These are phyloP conservation scores for Circinella umbellata DNA, from an alignment of 371 early-diverging fungal species.

Conservation along the genomic window DNA sequence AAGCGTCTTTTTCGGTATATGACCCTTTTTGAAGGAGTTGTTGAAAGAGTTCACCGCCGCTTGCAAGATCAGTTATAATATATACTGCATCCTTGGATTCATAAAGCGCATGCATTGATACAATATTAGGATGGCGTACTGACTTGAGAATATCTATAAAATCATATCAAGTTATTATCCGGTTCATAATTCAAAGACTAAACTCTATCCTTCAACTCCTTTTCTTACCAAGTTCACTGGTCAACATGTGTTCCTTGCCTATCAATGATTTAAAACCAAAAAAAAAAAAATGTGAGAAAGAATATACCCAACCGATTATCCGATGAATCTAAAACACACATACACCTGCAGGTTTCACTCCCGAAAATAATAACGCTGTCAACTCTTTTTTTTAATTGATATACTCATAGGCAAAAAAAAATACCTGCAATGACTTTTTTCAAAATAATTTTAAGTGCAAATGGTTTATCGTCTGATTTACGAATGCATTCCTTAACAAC, in stretches of 20 bases:
- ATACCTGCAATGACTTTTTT: slow-evolving; percentile 65
- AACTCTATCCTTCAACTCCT: not conserved
- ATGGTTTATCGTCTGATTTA: slow-evolving; percentile 59
- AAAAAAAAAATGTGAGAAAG: not conserved
- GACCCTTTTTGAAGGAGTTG: slow-evolving; percentile 78
- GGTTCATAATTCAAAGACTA: not conserved
- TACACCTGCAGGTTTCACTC: no score
- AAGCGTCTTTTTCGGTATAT: slow-evolving; percentile 80
- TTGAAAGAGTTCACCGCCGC: slow-evolving; percentile 90
- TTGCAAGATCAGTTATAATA: slow-evolving; percentile 84
- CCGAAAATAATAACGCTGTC: no score
- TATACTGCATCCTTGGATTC: slow-evolving; percentile 83
- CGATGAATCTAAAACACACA: not conserved
- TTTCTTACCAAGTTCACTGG: slow-evolving; percentile 71
- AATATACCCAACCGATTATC: not conserved
- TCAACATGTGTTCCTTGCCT: slow-evolving; percentile 86
- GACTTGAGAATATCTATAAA: slow-evolving; percentile 70
- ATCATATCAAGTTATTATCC: not conserved
- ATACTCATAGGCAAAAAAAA: not conserved
- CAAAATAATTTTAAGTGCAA: slow-evolving; percentile 87
- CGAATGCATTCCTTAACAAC: slow-evolving; percentile 78
- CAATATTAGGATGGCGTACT: slow-evolving; percentile 82
- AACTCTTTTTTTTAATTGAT: no score
- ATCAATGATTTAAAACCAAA: not conserved
- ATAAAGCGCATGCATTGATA: slow-evolving; percentile 79